Percentiles rank a stretch among this genome's conserved stretches.
phyloP scores from a whole-genome alignment of 805 yeast species.

The Isabelozyma heimii region DNA sequence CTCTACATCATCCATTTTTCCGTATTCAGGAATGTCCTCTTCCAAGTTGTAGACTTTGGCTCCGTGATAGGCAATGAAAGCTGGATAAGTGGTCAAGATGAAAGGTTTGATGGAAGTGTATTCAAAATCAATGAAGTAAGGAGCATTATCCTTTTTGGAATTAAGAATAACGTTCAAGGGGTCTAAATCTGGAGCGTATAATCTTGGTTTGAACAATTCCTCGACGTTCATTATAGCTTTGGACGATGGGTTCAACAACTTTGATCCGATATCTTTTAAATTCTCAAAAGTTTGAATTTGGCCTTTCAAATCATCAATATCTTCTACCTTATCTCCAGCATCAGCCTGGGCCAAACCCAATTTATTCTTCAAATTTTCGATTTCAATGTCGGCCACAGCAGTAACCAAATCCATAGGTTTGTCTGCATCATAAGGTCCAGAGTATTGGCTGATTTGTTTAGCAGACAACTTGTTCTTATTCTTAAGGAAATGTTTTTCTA shows the following conservation, averaged over 20 bases:
- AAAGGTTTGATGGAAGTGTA: constrained; percentile 79
- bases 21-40: constrained; percentile 72
- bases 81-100: constrained; percentile 72
- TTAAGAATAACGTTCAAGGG: constrained; percentile 76
- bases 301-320: constrained; percentile 40
- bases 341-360: constrained; percentile 55
- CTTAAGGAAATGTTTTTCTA: constrained; percentile 76
- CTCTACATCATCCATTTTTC: constrained; percentile 64
- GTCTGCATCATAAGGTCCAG: constrained; percentile 76
- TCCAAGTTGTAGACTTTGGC: constrained; percentile 77
- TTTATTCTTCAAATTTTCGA: constrained; percentile 56
- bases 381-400: constrained; percentile 63
- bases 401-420: constrained; percentile 62
- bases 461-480: constrained; percentile 55
- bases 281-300: constrained; percentile 63
- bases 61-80: constrained; percentile 83
- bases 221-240: constrained; percentile 58
- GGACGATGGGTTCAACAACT: constrained; percentile 54
- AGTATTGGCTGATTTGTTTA: constrained; percentile 44
- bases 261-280: constrained; percentile 53
- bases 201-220: constrained; percentile 67
- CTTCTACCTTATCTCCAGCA: constrained; percentile 43
- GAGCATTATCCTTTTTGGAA: constrained; percentile 31
- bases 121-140: constrained; percentile 78
- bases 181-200: constrained; percentile 80